Conservation (phyloP, 2,329 filamentous ascomycete genomes). For the Talaromyces marneffei region DNA sequence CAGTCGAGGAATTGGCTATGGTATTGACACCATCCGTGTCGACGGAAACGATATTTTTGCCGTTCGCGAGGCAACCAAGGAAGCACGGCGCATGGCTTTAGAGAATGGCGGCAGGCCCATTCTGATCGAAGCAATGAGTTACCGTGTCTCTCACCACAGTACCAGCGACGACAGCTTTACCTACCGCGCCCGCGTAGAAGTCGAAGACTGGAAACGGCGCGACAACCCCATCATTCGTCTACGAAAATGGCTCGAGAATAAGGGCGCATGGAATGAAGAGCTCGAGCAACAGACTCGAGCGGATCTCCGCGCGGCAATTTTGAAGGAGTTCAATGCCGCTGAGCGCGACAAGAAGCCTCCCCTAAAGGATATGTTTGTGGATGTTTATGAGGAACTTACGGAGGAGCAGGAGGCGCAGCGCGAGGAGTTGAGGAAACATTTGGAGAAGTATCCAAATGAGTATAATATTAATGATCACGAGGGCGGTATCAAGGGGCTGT, state of each 20-base stretch:
- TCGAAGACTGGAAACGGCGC: constrained; percentile 86
- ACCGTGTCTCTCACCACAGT: constrained; percentile 95
- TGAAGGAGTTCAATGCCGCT: constrained; percentile 75
- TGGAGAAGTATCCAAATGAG: constrained; percentile 84
- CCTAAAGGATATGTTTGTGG: constrained; percentile 62
- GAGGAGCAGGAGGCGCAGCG: constrained; percentile 73
- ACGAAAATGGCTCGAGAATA: constrained; percentile 83
- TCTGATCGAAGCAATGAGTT: constrained; percentile 92
- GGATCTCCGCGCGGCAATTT: constrained; percentile 63
- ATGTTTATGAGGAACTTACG: constrained; percentile 83
- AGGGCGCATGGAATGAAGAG: constrained; percentile 76
- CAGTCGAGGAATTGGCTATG: constrained; percentile 78
- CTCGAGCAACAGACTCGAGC: constrained; percentile 69
- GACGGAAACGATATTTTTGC: constrained; percentile 95
- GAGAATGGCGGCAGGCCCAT: constrained; percentile 75
- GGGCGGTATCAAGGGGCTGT: constrained; percentile 62
- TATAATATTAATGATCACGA: constrained; percentile 78
- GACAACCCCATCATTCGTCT: constrained; percentile 83
- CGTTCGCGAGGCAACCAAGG: constrained; percentile 70
- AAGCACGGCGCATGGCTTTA: constrained; percentile 72
- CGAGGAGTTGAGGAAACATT: constrained; percentile 64
- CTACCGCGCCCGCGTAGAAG: constrained; percentile 86
- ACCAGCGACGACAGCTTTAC: constrained; percentile 96
- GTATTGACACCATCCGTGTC: constrained; percentile 87
- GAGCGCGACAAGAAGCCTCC: constrained; percentile 52